Percentiles rank a stretch among this genome's conserved stretches.
phyloP scores from a whole-genome alignment of 345 rosid species.

The Linum usitatissimum region DNA sequence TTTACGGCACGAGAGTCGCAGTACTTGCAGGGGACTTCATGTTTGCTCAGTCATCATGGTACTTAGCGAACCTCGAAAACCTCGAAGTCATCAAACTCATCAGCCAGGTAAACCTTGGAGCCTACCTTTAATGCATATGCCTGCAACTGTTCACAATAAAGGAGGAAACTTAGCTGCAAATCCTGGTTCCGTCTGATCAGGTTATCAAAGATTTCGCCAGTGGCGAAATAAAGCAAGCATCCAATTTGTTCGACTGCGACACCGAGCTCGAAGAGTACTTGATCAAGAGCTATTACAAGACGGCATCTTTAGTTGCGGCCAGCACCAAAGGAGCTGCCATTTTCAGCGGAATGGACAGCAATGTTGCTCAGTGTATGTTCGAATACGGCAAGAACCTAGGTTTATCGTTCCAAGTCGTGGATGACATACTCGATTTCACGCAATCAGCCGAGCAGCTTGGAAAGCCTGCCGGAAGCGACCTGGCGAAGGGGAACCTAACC shows the following conservation, averaged over 20 bases:
- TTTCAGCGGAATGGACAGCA: conserved; percentile 58
- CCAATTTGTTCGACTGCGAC: conserved; percentile 84
- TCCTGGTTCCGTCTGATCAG: conserved; percentile 19
- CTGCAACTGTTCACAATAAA: neutral
- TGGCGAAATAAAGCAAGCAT: conserved; percentile 96
- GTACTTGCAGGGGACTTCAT: conserved; percentile 88
- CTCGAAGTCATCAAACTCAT: conserved; percentile 90
- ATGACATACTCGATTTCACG: conserved; percentile 88
- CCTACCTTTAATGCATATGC: neutral
- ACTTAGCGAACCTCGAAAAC: conserved; percentile 89
- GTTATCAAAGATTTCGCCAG: conserved; percentile 97
- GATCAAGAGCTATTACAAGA: conserved; percentile 85
- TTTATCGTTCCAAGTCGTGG: conserved; percentile 83
- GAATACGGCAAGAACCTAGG: conserved; percentile 87
- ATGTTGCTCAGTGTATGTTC: conserved; percentile 47
- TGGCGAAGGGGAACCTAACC: conserved; percentile 78
- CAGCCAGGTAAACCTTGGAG: conserved; percentile 51
- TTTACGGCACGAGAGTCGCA: conserved; percentile 81
- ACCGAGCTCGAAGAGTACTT: conserved; percentile 67
- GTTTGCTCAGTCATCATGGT: conserved; percentile 99
- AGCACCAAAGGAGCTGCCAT: conserved; percentile 92
- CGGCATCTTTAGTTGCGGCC: conserved; percentile 88
- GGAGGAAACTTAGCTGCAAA: neutral
- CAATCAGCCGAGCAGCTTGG: conserved; percentile 89
- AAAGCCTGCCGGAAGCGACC: conserved; percentile 80